A percentile compares a stretch with the other conserved stretches of the same genome.
phyloP scores from a whole-genome alignment of 176 grass and related monocot genomes.

The Carex scoparia region DNA sequence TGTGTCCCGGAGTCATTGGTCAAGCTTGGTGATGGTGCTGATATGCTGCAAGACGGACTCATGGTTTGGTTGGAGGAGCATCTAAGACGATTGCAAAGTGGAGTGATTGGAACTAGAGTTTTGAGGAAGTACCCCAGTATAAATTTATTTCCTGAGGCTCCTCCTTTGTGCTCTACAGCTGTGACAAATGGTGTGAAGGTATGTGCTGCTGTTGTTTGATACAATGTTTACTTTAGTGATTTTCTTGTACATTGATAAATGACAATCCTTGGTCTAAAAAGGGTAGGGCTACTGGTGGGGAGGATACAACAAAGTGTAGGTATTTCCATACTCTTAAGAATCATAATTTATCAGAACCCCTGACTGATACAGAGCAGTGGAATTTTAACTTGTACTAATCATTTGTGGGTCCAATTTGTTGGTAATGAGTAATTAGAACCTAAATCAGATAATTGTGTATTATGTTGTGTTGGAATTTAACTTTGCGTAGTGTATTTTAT shows the following conservation, averaged over 20 bases:
- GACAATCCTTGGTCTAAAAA: neutral
- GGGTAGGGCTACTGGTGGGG: neutral
- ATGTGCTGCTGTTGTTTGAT: neutral
- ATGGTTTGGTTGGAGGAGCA: conserved; percentile 98
- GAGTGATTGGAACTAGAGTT: conserved; percentile 57
- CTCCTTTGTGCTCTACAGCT: conserved; percentile 55
- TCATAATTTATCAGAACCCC: neutral
- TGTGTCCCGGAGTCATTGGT: conserved; percentile 66
- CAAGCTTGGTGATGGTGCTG: conserved; percentile 31
- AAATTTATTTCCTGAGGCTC: conserved; percentile 69
- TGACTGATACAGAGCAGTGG: neutral
- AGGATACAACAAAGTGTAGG: neutral
- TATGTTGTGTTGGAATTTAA: neutral
- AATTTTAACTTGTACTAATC: neutral
- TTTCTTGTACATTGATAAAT: neutral
- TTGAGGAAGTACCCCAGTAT: conserved; percentile 42
- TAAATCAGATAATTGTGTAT: neutral
- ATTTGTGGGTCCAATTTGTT: neutral
- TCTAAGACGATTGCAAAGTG: conserved; percentile 58
- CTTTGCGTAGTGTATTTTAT: neutral
- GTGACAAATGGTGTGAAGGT: conserved; percentile 88
- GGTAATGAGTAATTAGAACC: neutral
- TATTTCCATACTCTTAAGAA: neutral
- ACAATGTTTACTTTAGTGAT: neutral
- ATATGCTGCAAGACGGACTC: conserved; percentile 67